These are phyloP conservation scores for Ogataea nitratoaversa DNA, from an alignment of 805 yeast species.

Conservation along the genomic window DNA sequence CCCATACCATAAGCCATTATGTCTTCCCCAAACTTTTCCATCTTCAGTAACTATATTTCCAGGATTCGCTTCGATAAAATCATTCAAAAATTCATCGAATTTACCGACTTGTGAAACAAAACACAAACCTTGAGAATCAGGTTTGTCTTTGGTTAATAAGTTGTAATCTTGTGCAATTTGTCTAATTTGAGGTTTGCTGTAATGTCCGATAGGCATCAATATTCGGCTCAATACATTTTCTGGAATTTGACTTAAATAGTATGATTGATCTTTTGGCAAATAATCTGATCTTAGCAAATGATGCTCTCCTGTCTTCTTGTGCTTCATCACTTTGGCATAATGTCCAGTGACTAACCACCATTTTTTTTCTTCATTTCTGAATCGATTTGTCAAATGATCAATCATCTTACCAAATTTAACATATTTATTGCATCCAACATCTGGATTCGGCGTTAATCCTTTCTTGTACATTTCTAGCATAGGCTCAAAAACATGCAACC, in stretches of 20 bases:
- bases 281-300: slow-evolving; percentile 59
- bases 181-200: slow-evolving; percentile 71
- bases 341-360: slow-evolving; percentile 95
- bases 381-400: slow-evolving; percentile 38
- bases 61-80: slow-evolving; percentile 66
- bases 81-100: slow-evolving; percentile 68
- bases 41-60: slow-evolving; percentile 78
- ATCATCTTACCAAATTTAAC: slow-evolving; percentile 84
- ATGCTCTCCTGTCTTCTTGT: slow-evolving; percentile 26
- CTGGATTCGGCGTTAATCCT: slow-evolving; percentile 94
- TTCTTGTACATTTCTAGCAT: slow-evolving; percentile 68
- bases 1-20: slow-evolving; percentile 89
- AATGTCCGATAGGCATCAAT: slow-evolving; percentile 78
- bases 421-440: slow-evolving; percentile 77
- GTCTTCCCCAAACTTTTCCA: slow-evolving; percentile 75
- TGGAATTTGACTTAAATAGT: slow-evolving; percentile 73
- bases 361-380: slow-evolving; percentile 15
- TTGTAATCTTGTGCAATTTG: slow-evolving; percentile 51
- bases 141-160: slow-evolving; percentile 68
- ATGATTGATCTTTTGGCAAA: slow-evolving; percentile 79
- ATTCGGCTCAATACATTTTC: slow-evolving; percentile 40
- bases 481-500: slow-evolving; percentile 90
- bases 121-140: slow-evolving; percentile 93
- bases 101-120: slow-evolving; percentile 68
- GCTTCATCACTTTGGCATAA: slow-evolving; percentile 52